Evolutionary conservation across 192 early-diverging fungal genomes (phyloP).

Genomic region (Helicostylum pulchrum): DNA sequence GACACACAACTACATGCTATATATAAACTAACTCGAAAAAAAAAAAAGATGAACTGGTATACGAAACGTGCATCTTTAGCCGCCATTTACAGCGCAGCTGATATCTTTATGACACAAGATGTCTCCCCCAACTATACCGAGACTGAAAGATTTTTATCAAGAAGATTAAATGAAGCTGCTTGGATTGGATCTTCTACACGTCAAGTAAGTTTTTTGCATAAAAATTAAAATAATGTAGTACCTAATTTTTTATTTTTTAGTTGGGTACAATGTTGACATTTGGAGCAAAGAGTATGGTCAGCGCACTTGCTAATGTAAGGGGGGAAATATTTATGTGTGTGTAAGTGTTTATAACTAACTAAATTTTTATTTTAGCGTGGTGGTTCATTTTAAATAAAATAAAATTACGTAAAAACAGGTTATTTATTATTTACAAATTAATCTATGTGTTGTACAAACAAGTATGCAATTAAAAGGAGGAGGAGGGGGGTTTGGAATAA

Average conservation of each 20-base stretch:
- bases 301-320: conserved; percentile 48
- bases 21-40: neutral
- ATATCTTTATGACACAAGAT: conserved; percentile 93
- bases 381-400: conserved; percentile 3
- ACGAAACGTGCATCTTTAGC: conserved; percentile 77
- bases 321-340: neutral
- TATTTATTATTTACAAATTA: too few relatives aligned
- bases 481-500: neutral
- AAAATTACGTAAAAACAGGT: too few relatives aligned
- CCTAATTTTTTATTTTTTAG: conserved; percentile 9
- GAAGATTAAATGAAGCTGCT: conserved; percentile 70
- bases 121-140: conserved; percentile 65
- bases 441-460: too few relatives aligned
- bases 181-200: conserved; percentile 47
- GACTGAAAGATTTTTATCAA: conserved; percentile 78
- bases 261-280: conserved; percentile 40
- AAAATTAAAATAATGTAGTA: neutral
- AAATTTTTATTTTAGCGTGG: conserved; percentile 3
- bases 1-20: neutral
- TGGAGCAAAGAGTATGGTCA: conserved; percentile 43
- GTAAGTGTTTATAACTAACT: too few relatives aligned
- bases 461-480: neutral
- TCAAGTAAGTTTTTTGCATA: conserved; percentile 37
- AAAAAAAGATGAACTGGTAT: conserved; percentile 83
- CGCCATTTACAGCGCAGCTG: conserved; percentile 81